These are phyloP conservation scores for Lactarius trivialis DNA, from an alignment of 768 basidiomycete species.

Conservation along the genomic window DNA sequence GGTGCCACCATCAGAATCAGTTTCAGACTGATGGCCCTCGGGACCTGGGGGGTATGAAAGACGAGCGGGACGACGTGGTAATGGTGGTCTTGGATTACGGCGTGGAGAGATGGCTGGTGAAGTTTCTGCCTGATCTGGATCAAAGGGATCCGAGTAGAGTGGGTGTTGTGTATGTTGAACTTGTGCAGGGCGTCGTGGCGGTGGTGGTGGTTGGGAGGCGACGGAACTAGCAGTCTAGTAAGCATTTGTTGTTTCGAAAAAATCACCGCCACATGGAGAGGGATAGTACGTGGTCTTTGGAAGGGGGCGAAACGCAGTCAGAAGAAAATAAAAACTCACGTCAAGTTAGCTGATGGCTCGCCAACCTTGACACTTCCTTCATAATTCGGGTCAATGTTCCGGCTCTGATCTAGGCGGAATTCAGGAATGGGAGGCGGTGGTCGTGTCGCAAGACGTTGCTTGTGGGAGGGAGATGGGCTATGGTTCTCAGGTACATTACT, in stretches of 20 bases:
- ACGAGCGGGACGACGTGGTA: conserved; percentile 13
- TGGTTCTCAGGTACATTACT: neutral
- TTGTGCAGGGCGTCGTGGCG: neutral
- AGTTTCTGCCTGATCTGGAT: neutral
- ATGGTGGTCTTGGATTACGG: neutral
- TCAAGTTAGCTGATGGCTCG: neutral
- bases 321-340: conserved; percentile 5
- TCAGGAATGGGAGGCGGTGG: conserved; percentile 16
- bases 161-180: neutral
- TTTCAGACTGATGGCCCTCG: conserved; percentile 1
- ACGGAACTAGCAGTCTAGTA: conserved; percentile 6
- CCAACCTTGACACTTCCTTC: neutral
- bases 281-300: neutral
- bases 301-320: neutral
- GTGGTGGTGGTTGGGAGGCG: neutral
- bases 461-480: conserved; percentile 12
- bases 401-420: conserved; percentile 2
- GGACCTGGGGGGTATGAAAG: conserved; percentile 11
- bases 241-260: neutral
- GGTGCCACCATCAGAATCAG: neutral
- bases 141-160: conserved; percentile 7
- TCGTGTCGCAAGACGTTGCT: conserved; percentile 14
- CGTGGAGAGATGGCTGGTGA: neutral
- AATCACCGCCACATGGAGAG: neutral
- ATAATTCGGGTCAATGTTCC: neutral